Conservation (phyloP, 345 rosid genomes). For the Acer saccharum region DNA sequence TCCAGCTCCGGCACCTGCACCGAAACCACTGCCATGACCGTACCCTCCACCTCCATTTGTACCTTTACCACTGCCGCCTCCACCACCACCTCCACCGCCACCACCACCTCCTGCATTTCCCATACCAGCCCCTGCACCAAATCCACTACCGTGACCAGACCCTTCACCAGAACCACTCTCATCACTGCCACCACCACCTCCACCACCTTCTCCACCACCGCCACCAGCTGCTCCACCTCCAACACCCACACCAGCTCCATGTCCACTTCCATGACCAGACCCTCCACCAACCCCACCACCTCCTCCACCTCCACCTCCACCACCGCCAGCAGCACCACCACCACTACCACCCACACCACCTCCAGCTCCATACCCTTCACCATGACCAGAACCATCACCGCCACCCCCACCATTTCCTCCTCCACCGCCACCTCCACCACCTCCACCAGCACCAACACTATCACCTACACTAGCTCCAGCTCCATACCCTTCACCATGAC, state of each 20-base stretch:
- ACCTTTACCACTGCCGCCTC: conserved; percentile 14
- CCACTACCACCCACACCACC: conserved; percentile 14
- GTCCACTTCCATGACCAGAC: conserved; percentile 24
- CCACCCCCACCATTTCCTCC: conserved; percentile 33
- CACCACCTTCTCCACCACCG: conserved; percentile 17
- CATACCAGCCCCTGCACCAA: conserved; percentile 29
- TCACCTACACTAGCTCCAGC: conserved; percentile 18
- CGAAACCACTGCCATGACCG: conserved; percentile 21
- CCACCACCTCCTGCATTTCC: conserved; percentile 19
- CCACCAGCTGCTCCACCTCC: conserved; percentile 31
- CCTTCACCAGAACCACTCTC: conserved; percentile 24
- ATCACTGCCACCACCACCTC: conserved; percentile 15
- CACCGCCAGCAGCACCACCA: conserved; percentile 21
- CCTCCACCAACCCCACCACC: conserved; percentile 29
- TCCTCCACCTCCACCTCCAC: conserved; percentile 37
- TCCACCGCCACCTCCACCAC: conserved; percentile 36
- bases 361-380: conserved; percentile 33
- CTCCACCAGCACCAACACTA: conserved; percentile 21
- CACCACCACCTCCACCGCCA: conserved; percentile 13
- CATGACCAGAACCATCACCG: conserved; percentile 34
- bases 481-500: conserved; percentile 37
- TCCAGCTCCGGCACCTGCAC: conserved; percentile 33
- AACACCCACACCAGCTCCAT: conserved; percentile 31
- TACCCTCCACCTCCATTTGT: conserved; percentile 17
- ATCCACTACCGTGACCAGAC: conserved; percentile 32